phyloP scores from a whole-genome alignment of 345 rosid species.

The Passiflora organensis region DNA sequence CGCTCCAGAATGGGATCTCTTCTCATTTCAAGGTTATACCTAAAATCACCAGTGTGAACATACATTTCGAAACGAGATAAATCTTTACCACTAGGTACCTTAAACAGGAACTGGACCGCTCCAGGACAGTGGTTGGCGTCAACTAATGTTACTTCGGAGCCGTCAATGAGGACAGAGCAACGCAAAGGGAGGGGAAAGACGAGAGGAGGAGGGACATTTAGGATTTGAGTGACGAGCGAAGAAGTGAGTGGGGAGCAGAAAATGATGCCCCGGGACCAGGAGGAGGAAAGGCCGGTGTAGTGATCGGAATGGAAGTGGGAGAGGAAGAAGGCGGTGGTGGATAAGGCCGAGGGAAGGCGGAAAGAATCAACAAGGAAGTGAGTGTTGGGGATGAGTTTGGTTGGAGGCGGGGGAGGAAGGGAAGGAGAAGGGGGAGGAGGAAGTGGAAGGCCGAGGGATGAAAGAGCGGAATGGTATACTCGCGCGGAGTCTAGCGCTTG shows the following conservation, averaged over 20 bases:
- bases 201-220: conserved; percentile 46
- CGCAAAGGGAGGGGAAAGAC: conserved; percentile 48
- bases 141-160: conserved; percentile 52
- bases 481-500: conserved; percentile 48
- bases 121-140: conserved; percentile 95
- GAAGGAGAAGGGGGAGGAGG: conserved; percentile 14
- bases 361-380: conserved; percentile 78
- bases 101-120: conserved; percentile 77
- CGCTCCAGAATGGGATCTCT: conserved; percentile 34
- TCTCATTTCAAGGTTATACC: conserved; percentile 52
- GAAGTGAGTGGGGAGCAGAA: conserved; percentile 70
- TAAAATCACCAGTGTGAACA: conserved; percentile 84
- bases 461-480: conserved; percentile 43
- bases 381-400: conserved; percentile 69
- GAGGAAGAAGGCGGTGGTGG: conserved; percentile 63
- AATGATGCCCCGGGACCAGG: conserved; percentile 75
- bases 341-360: conserved; percentile 37
- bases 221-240: conserved; percentile 46
- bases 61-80: conserved; percentile 37
- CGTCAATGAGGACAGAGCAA: conserved; percentile 43
- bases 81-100: conserved; percentile 27
- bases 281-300: conserved; percentile 60
- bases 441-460: conserved; percentile 24
- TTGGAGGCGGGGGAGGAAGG: conserved; percentile 37
- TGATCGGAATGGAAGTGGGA: conserved; percentile 94